Evolutionary conservation across 2,329 filamentous ascomycete genomes (phyloP).

Genomic region (Arthrinium phaeospermum): DNA sequence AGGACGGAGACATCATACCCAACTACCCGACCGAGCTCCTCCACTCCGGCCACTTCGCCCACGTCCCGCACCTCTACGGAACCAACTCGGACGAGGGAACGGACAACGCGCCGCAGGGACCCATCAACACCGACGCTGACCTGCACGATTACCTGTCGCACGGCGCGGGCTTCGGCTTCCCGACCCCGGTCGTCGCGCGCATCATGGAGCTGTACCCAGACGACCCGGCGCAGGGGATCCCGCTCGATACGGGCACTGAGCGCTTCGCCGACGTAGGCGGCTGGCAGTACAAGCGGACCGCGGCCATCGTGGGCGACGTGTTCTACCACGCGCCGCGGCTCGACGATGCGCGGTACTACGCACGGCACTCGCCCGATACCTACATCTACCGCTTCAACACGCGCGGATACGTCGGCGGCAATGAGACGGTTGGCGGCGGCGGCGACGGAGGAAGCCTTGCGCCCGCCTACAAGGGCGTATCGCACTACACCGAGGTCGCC

Average conservation of each 20-base stretch:
- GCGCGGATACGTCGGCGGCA: constrained; percentile 36
- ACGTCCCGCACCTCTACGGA: constrained; percentile 40
- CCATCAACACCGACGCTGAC: constrained; percentile 61
- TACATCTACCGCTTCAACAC: constrained; percentile 61
- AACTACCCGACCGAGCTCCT: constrained; percentile 37
- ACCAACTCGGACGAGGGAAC: constrained; percentile 47
- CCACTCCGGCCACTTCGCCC: constrained; percentile 38
- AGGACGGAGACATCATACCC: constrained; percentile 49
- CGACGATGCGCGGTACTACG: constrained; percentile 57
- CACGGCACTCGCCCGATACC: constrained; percentile 51
- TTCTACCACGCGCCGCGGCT: constrained; percentile 61
- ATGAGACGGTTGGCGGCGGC: constrained; percentile 13
- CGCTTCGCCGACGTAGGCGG: constrained; percentile 21
- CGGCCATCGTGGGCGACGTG: constrained; percentile 55
- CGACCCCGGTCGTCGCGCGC: not conserved
- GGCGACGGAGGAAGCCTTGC: constrained; percentile 26
- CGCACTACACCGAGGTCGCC: constrained; percentile 55
- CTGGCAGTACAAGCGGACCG: constrained; percentile 23
- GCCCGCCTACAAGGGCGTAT: constrained; percentile 31
- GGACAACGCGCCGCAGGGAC: constrained; percentile 54
- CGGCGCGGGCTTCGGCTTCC: constrained; percentile 28
- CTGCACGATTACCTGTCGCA: constrained; percentile 49
- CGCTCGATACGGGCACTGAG: constrained; percentile 17
- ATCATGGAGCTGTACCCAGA: constrained; percentile 26
- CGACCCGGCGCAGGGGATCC: constrained; percentile 23